These are phyloP conservation scores for Phytopythium montanum DNA, from an alignment of 352 stramenopile genomes.

Conservation along the genomic window DNA sequence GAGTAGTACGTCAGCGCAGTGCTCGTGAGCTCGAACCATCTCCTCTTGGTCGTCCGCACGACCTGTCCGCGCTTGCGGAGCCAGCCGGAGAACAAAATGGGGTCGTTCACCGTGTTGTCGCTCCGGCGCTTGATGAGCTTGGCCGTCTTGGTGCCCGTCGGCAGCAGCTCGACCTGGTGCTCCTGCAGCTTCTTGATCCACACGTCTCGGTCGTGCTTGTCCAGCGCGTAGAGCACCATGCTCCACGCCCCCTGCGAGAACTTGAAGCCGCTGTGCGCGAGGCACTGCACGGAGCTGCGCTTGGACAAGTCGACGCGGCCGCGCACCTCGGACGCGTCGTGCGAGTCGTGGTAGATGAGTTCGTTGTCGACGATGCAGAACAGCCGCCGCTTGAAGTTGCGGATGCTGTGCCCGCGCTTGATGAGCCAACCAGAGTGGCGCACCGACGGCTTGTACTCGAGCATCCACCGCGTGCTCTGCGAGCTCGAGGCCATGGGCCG, in stretches of 20 bases:
- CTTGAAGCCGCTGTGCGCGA: conserved; percentile 77
- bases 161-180: conserved; percentile 58
- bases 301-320: conserved; percentile 68
- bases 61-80: conserved; percentile 81
- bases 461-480: conserved; percentile 63
- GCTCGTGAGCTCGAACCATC: conserved; percentile 80
- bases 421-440: conserved; percentile 85
- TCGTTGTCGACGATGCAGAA: conserved; percentile 86
- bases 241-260: conserved; percentile 67
- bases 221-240: conserved; percentile 78
- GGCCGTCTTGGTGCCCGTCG: conserved; percentile 44
- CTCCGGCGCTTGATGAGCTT: conserved; percentile 58
- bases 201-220: conserved; percentile 72
- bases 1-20: conserved; percentile 73
- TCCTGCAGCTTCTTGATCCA: conserved; percentile 84
- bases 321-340: conserved; percentile 73
- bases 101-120: conserved; percentile 42
- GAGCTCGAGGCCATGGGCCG: conserved; percentile 42
- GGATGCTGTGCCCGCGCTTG: conserved; percentile 72
- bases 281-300: conserved; percentile 55
- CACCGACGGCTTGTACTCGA: conserved; percentile 83
- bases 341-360: conserved; percentile 82
- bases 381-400: conserved; percentile 82
- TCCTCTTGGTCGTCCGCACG: conserved; percentile 83
- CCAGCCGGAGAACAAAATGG: conserved; percentile 76